A percentile compares a stretch with the other conserved stretches of the same genome.
These are phyloP conservation scores for Xylariaceae sp. DNA, from an alignment of 2,329 filamentous ascomycete genomes.

Conservation along the genomic window DNA sequence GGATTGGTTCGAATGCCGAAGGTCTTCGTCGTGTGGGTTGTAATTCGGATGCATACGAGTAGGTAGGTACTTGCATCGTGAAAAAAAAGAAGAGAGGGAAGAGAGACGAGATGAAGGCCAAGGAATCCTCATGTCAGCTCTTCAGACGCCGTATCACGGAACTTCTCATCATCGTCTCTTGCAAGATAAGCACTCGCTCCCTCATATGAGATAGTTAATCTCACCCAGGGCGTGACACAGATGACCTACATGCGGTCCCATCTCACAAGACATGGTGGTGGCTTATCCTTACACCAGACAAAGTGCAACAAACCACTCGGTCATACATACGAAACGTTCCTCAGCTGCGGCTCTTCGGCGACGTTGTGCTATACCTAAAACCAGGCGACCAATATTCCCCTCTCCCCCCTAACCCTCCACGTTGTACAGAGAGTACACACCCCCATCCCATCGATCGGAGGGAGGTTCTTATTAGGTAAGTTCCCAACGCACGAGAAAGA, in stretches of 20 bases:
- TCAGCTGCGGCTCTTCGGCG: constrained; percentile 10
- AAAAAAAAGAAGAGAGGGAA: too few species aligned
- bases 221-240: neutral
- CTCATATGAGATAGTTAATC: neutral
- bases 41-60: too few species aligned
- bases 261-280: too few species aligned
- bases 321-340: constrained; percentile 5
- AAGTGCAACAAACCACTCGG: neutral
- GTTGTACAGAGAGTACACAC: neutral
- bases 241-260: neutral
- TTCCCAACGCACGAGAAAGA: neutral
- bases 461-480: neutral
- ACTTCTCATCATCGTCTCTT: too few species aligned
- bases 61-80: too few species aligned
- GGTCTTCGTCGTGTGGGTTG: too few species aligned
- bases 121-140: too few species aligned
- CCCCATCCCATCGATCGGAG: neutral
- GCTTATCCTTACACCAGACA: neutral
- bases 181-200: neutral
- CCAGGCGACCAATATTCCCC: neutral
- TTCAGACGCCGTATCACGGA: too few species aligned
- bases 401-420: neutral
- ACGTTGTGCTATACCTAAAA: constrained; percentile 4
- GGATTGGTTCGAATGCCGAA: too few species aligned
- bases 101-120: too few species aligned